Base-by-base conservation (phyloP, 179 eudicot species). In the Patellifolia procumbens region DNA sequence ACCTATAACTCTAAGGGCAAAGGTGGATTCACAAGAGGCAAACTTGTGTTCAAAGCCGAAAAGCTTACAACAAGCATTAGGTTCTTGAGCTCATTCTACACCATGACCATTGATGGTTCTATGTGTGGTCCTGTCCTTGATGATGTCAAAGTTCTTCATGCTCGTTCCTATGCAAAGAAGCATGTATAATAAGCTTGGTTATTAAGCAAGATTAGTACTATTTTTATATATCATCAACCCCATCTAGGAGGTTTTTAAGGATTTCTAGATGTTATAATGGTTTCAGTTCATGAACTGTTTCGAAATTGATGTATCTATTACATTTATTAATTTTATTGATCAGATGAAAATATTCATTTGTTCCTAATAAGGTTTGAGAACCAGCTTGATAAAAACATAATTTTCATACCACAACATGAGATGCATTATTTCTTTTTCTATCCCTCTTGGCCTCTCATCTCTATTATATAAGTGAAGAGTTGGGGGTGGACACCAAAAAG, bases 91-190 rank as follows among this genome's bases (percentile, higher is more conserved):
- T 53, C 83, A 1, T 84, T 48, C 32, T 92, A 92, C 39, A 84
- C 84, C 29, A 91, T 80, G 92, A 89, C 83, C 43, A 72, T 63
- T 28, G 87, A 87, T 19, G 91, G 95, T n/a, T 84, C 93, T 20
- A 83, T 91, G 71, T 92, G 97, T 71, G 97, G 95, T 7, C 95
- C 97, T 5, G 89, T 91, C 70, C 45, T 92, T 19, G 95, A 92
- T 62, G 92, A 91, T 72, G 92, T 92, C n/a, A 89, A 79, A 73
- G 83, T 91, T 85, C 74, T 88, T 16, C 32, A 76, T 15, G 85
- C 84, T 13, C 87, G 85, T 9, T 29, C 12, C 29, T 31, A 68
- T 52, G 34, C 46, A 28, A 68, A 45, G 49, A 29, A 48, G 39
- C 3, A 29, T 31, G 10, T 31, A 19, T 34, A 17, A 10, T 9